Conservation (phyloP, 2,329 filamentous ascomycete species). For the Pestalotiopsis sp. region DNA sequence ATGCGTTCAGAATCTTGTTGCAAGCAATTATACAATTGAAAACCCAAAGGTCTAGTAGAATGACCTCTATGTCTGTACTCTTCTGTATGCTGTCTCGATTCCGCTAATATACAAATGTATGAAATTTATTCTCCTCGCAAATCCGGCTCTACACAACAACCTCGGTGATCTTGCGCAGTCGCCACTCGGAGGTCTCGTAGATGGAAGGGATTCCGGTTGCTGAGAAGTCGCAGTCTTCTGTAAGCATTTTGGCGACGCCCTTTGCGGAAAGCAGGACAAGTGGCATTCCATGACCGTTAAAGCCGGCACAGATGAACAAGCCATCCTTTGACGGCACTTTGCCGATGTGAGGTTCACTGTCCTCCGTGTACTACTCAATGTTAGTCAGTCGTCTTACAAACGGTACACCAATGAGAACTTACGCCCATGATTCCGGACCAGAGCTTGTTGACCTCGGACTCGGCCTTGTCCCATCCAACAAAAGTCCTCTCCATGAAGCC, state of each 20-base stretch:
- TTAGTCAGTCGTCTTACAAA: neutral
- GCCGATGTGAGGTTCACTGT: constrained; percentile 32
- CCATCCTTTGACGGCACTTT: constrained; percentile 33
- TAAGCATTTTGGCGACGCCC: constrained; percentile 30
- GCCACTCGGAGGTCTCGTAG: constrained; percentile 1
- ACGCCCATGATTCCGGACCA: constrained; percentile 42
- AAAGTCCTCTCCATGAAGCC: constrained; percentile 49
- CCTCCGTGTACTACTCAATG: neutral
- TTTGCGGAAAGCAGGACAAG: constrained; percentile 36
- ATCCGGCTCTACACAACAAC: neutral
- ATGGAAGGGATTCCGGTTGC: constrained; percentile 1
- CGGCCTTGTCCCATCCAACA: constrained; percentile 47
- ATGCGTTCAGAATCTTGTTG: no score
- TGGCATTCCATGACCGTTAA: constrained; percentile 46
- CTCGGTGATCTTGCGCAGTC: neutral
- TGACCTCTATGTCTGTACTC: neutral
- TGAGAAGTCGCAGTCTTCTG: neutral
- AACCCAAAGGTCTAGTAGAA: no score
- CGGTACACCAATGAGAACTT: neutral
- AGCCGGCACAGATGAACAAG: constrained; percentile 41
- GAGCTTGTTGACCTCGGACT: constrained; percentile 35
- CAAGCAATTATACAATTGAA: no score
- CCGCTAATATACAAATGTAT: neutral
- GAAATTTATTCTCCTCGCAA: neutral
- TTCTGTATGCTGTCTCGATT: neutral